Conservation (phyloP, 768 basidiomycete genomes). For the Sistotremastrum niveocremeum region DNA sequence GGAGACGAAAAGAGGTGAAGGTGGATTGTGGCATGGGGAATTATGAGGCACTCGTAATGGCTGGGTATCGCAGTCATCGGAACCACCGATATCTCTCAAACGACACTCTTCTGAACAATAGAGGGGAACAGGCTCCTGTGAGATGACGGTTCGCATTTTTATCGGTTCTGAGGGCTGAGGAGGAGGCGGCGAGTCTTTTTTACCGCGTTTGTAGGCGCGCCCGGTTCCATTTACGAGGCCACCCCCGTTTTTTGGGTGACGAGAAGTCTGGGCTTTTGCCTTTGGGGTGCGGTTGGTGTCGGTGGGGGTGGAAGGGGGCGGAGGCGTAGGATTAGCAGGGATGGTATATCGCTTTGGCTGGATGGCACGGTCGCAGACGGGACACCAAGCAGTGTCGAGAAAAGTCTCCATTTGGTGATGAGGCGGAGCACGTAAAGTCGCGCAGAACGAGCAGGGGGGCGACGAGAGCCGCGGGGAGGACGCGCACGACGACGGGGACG, state of each 20-base stretch:
- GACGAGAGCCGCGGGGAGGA: conserved; percentile 11
- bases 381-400: conserved; percentile 70
- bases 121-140: conserved; percentile 65
- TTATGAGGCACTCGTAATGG: conserved; percentile 27
- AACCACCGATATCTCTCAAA: conserved; percentile 38
- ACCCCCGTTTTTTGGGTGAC: conserved; percentile 17
- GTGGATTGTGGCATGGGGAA: conserved; percentile 18
- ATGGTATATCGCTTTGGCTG: conserved; percentile 61
- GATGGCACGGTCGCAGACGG: conserved; percentile 64
- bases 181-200: conserved; percentile 11
- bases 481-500: conserved; percentile 14
- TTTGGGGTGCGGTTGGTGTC: neutral
- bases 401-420: conserved; percentile 17
- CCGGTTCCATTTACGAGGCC: conserved; percentile 58
- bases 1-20: conserved; percentile 11
- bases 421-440: conserved; percentile 1
- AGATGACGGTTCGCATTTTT: conserved; percentile 57
- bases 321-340: conserved; percentile 21
- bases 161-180: conserved; percentile 19
- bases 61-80: conserved; percentile 25
- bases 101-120: conserved; percentile 77
- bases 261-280: neutral
- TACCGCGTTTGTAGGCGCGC: conserved; percentile 44
- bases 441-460: conserved; percentile 7
- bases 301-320: conserved; percentile 9